Evolutionary conservation across 352 stramenopile species (phyloP), one percentile per base, ranked within the genome.

Genomic region (Phytophthora parvispora): DNA sequence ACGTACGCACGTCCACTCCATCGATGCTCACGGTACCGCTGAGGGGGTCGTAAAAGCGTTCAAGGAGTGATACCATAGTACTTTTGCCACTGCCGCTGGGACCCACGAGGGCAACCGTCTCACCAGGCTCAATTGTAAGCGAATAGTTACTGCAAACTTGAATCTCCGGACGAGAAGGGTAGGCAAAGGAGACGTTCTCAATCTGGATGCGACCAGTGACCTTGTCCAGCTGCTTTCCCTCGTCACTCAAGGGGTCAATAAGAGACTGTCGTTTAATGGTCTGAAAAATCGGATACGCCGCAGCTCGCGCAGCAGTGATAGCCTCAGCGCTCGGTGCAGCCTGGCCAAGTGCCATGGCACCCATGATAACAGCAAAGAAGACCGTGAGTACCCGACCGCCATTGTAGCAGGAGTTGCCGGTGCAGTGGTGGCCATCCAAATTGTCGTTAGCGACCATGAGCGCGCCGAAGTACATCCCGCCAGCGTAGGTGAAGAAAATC

Each of bases 1-100:
- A 28, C 22, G 49, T 74, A 77, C 89, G 86, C 28, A 98, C 89
- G 53, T 94, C 96, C 8, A 97, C 64, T 18, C 80, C 77, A 42
- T 90, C 81, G 25, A 86, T 66, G 28, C 53, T 76, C 8, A 90
- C 81, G 2, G 56, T 58, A 1, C 78, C 82, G 15, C 54, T 60
- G 1, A 82, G 63, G 6, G 97, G 84, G 67, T 99, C 94, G 72
- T 98, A 99, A 62, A 99, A 99, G 20, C 95, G 83, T 68, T 98
- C 98, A 2, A 99, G 77, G 2, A 99, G 80, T 22, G 93, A 88
- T 22, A 90, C 87, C 51, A 99, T 89, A 20, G 96, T 99, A 22
- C 92, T 98, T 68, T 99, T 98, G 57, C 96, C 47, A 83, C 74
- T 81, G 10, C 69, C 74, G 54, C 74, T 81, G 7, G 74, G 74